Evolutionary conservation across 164 flowering plant genomes (phyloP).

Genomic region (Vitis labrusca): DNA sequence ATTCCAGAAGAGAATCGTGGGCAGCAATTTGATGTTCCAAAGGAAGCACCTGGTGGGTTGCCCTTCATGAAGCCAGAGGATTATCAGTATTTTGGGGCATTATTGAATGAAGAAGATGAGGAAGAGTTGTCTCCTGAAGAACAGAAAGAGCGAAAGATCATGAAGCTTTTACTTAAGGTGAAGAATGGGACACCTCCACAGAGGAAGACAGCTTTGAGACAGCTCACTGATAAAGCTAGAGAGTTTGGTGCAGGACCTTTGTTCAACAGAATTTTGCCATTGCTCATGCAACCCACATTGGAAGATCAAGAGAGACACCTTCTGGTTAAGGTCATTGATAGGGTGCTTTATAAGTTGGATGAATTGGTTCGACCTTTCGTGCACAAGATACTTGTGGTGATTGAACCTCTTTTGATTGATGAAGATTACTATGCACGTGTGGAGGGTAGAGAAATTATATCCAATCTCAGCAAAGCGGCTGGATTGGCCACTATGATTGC

Average conservation of each 20-base stretch:
- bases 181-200: slow-evolving; percentile 99
- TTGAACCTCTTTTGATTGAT: slow-evolving; percentile 95
- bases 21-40: slow-evolving; percentile 93
- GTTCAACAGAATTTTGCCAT: slow-evolving; percentile 83
- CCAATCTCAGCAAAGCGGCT: slow-evolving; percentile 97
- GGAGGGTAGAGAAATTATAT: slow-evolving; percentile 95
- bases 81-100: slow-evolving; percentile 79
- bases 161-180: slow-evolving; percentile 95
- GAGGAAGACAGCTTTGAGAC: slow-evolving; percentile 94
- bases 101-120: slow-evolving; percentile 89
- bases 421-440: slow-evolving; percentile 99
- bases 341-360: slow-evolving; percentile 94
- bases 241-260: slow-evolving; percentile 98
- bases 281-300: slow-evolving; percentile 97
- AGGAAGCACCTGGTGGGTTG: slow-evolving; percentile 85
- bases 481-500: slow-evolving; percentile 99
- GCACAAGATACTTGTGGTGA: slow-evolving; percentile 93
- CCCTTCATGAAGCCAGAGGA: slow-evolving; percentile 98
- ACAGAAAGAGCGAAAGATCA: slow-evolving; percentile 96
- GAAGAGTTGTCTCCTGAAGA: slow-evolving; percentile 91
- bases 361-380: slow-evolving; percentile 96
- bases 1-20: slow-evolving; percentile 97
- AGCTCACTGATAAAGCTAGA: slow-evolving; percentile 94
- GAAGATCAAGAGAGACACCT: slow-evolving; percentile 99
- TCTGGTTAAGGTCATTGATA: slow-evolving; percentile 94